These are phyloP conservation scores for Monosporascus sp. DNA, from an alignment of 2,329 filamentous ascomycete genomes.

Conservation along the genomic window DNA sequence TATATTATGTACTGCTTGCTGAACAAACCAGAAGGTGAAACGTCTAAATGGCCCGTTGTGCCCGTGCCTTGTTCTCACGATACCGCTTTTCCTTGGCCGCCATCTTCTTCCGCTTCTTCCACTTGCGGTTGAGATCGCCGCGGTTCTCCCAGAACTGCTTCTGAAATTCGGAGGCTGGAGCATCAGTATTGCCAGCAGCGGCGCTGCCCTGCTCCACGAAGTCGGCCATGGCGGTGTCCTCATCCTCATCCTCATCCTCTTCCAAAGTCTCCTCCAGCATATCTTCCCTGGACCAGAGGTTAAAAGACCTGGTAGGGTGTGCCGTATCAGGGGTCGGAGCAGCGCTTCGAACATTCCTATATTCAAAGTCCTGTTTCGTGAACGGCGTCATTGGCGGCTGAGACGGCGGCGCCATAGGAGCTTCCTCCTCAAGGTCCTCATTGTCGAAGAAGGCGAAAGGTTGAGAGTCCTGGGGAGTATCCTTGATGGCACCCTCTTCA, in stretches of 20 bases:
- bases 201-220: slow-evolving; percentile 1
- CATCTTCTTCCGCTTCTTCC: slow-evolving; percentile 60
- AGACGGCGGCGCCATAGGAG: slow-evolving; percentile 9
- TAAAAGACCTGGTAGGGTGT: slow-evolving; percentile 60
- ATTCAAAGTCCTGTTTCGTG: slow-evolving; percentile 71
- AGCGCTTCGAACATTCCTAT: slow-evolving; percentile 72
- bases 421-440: slow-evolving; percentile 38
- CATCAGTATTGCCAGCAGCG: neutral
- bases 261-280: slow-evolving; percentile 20
- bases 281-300: slow-evolving; percentile 44
- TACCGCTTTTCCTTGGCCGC: slow-evolving; percentile 63
- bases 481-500: slow-evolving; percentile 29
- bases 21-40: too few relatives aligned
- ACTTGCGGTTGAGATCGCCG: slow-evolving; percentile 58
- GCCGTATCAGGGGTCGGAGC: slow-evolving; percentile 95
- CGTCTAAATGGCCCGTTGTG: slow-evolving; percentile 34
- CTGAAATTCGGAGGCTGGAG: slow-evolving; percentile 48
- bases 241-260: slow-evolving; percentile 29
- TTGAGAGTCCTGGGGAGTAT: slow-evolving; percentile 42
- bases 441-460: slow-evolving; percentile 73
- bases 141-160: slow-evolving; percentile 65
- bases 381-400: slow-evolving; percentile 74
- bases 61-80: slow-evolving; percentile 56
- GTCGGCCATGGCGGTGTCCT: slow-evolving; percentile 13
- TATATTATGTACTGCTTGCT: too few relatives aligned